Base-by-base conservation (phyloP, 73 alveolate species). In the Breviolum minutum region DNA sequence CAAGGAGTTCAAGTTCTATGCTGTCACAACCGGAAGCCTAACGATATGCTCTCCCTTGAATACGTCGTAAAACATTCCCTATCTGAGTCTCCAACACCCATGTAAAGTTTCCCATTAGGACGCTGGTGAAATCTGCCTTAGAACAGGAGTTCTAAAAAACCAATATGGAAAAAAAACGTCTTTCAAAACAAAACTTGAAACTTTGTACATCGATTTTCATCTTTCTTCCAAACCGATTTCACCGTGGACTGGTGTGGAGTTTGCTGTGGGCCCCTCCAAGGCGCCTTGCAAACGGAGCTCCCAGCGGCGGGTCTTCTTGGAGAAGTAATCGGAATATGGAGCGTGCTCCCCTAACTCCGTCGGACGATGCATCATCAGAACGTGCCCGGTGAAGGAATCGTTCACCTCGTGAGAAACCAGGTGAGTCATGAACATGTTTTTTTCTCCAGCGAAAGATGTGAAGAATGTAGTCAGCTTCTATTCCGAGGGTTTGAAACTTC, bases 361-460 rank as follows among this genome's bases (percentile, higher is more conserved):
- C 11, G 76, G 89, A 2, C 98, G 98, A 61, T 92, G 98, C 98
- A 92, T 92, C 98, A 92, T 92, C 89, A 92, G 69, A 88, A 92
- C 7, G 27, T 61, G 71, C 80, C 98, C 98, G 11, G 74, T 14
- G 68, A 92, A 92, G 60, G 74, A n/a, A 14, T 61, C 81, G 29
- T 92, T 92, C 30, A 61, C 98, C 98, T 92, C 20, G 24, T 40
- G 0, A 0, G 54, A n/a, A n/a, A 40, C 54, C 54, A 3, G 54
- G 54, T 40, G 54, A 40, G 54, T 40, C 0, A 40, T 40, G 54
- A 40, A 40, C 54, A 40, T 40, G 54, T 2, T 40, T 3, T 40
- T 40, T n/a, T n/a, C n/a, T 40, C 54, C 54, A 40, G 54, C 3
- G 54, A 40, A 3, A 2, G 54, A 40, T 40, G 54, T 2, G 54